Conservation (phyloP, 768 basidiomycete species). For the Serendipita sp. region DNA sequence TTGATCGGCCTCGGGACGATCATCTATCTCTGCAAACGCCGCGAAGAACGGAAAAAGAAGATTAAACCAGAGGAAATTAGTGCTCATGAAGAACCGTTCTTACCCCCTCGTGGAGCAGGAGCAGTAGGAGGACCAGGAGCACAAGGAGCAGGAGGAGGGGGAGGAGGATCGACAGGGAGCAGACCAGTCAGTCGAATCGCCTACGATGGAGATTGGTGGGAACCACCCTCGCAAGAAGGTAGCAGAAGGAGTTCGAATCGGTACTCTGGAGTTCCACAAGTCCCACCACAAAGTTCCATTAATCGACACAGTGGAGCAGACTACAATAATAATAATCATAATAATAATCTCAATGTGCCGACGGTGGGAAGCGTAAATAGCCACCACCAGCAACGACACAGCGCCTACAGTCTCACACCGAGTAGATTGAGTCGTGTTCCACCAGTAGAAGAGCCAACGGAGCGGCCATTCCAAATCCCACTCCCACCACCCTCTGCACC, state of each 20-base stretch:
- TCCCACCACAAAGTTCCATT: background rate
- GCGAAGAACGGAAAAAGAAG: background rate
- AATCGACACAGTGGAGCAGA: background rate
- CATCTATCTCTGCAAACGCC: background rate
- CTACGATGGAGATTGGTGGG: background rate
- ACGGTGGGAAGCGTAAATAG: background rate
- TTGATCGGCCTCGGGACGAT: background rate
- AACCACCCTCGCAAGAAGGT: background rate
- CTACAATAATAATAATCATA: background rate
- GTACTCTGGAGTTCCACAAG: background rate
- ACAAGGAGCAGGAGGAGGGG: background rate
- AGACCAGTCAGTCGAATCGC: background rate
- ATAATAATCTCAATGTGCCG: background rate
- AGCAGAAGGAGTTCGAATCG: background rate
- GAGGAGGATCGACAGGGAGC: background rate
- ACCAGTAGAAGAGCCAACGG: background rate
- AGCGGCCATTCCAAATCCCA: background rate
- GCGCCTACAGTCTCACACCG: background rate
- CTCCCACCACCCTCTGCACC: background rate
- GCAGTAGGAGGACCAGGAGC: background rate
- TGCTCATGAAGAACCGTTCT: background rate
- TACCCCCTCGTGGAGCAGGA: background rate
- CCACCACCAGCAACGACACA: background rate
- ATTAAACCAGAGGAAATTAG: background rate
- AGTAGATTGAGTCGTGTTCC: background rate